Evolutionary conservation across 305 asterid genomes (phyloP).

Genomic region (Plantago coronopus): DNA sequence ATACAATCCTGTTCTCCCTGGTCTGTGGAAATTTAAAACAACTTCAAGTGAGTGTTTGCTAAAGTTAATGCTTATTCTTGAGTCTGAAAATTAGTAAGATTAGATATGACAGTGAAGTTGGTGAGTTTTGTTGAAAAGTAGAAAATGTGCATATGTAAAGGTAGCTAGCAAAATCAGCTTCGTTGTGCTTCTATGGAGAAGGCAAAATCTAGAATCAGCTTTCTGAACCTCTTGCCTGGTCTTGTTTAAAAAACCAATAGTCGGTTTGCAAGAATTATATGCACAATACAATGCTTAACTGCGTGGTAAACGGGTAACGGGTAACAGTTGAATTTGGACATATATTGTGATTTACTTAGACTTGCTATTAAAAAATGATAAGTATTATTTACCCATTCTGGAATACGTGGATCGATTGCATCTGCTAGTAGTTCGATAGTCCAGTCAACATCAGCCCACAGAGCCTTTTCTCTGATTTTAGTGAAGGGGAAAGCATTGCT

Average conservation of each 20-base stretch:
- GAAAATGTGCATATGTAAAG: too few relatives aligned
- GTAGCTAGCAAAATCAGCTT: too few relatives aligned
- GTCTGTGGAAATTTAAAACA: slow-evolving; percentile 31
- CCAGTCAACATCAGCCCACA: slow-evolving; percentile 67
- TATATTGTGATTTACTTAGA: neutral
- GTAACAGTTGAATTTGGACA: neutral
- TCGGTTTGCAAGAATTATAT: too few relatives aligned
- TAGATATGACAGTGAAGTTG: too few relatives aligned
- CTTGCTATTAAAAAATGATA: neutral
- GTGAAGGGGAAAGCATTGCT: slow-evolving; percentile 78
- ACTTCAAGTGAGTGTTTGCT: neutral
- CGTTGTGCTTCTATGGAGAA: too few relatives aligned
- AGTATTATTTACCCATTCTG: slow-evolving; percentile 40
- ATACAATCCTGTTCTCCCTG: slow-evolving; percentile 48
- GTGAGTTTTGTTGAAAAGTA: too few relatives aligned
- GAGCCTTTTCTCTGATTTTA: slow-evolving; percentile 39
- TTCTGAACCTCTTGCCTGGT: too few relatives aligned
- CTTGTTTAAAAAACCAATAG: too few relatives aligned
- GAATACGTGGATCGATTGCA: slow-evolving; percentile 49
- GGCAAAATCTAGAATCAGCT: too few relatives aligned
- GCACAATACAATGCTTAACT: too few relatives aligned
- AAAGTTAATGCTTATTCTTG: neutral
- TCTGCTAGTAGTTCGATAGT: slow-evolving; percentile 56
- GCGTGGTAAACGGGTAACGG: too few relatives aligned
- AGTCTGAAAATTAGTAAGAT: neutral